phyloP scores from a whole-genome alignment of 768 basidiomycete species.

The Kockovaella imperatae region DNA sequence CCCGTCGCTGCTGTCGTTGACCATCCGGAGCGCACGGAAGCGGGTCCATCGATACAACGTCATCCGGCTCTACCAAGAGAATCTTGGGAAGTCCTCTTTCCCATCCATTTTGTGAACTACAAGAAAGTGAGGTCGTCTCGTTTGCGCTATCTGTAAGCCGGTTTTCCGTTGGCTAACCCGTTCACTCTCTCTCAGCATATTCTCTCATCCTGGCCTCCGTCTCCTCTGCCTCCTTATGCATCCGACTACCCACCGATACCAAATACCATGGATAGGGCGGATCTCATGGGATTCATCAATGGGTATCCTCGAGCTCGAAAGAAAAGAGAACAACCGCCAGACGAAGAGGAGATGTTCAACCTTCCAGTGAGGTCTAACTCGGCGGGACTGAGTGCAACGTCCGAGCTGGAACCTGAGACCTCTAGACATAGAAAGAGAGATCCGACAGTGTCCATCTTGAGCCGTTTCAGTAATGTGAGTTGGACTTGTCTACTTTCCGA shows the following conservation, averaged over 20 bases:
- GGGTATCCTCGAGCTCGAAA: conserved; percentile 10
- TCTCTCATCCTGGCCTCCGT: conserved; percentile 13
- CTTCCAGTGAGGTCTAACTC: not conserved
- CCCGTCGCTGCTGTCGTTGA: not conserved
- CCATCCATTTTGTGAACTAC: conserved; percentile 31
- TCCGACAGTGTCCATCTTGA: too few relatives aligned
- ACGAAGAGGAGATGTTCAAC: not conserved
- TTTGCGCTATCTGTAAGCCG: not conserved
- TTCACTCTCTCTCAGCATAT: conserved; percentile 10
- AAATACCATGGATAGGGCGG: conserved; percentile 3
- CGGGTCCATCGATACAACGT: conserved; percentile 17
- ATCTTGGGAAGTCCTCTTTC: conserved; percentile 29
- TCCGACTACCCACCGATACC: conserved; percentile 16
- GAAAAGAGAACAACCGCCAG: not conserved
- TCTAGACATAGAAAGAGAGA: too few relatives aligned
- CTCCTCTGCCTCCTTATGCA: conserved; percentile 13
- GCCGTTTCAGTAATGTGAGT: too few relatives aligned
- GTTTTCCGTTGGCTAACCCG: not conserved
- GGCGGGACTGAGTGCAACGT: too few relatives aligned
- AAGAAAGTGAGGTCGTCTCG: conserved; percentile 19
- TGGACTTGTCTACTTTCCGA: too few relatives aligned
- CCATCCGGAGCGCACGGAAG: not conserved
- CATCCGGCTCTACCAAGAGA: conserved; percentile 41
- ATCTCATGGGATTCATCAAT: conserved; percentile 24
- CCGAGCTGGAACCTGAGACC: too few relatives aligned